Percentiles rank a stretch among this genome's conserved stretches.
Conservation (phyloP, 805 yeast genomes). For the Candida ortonii region DNA sequence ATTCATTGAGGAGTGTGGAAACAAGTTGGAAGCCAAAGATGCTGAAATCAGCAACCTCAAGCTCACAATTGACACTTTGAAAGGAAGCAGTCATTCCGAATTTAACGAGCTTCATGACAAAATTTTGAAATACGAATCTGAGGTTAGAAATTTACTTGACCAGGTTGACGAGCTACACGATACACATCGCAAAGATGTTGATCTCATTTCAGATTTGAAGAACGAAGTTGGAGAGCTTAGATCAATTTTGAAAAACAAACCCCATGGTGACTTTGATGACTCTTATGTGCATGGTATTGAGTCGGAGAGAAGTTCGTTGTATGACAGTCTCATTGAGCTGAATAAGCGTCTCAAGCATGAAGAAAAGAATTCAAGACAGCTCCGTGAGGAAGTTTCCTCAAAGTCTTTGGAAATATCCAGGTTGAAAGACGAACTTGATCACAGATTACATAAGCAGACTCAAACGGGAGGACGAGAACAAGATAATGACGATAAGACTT, state of each 20-base stretch:
- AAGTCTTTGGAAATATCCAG: conserved; percentile 7
- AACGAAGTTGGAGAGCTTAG: conserved; percentile 8
- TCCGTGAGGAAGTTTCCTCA: conserved; percentile 19
- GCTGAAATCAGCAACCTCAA: conserved; percentile 14
- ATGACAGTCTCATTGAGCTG: conserved; percentile 18
- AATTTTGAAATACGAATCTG: neutral
- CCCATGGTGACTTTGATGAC: conserved; percentile 15
- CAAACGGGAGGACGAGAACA: conserved; percentile 22
- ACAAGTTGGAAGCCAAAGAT: conserved; percentile 21
- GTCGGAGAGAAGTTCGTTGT: conserved; percentile 21
- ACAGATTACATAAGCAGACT: conserved; percentile 9
- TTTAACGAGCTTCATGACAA: neutral
- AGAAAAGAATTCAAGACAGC: conserved; percentile 11
- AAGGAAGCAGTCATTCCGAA: conserved; percentile 23
- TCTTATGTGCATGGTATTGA: conserved; percentile 32
- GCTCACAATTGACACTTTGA: conserved; percentile 24
- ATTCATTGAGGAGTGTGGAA: conserved; percentile 25
- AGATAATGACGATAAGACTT: conserved; percentile 17
- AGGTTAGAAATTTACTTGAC: conserved; percentile 3
- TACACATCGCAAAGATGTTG: conserved; percentile 7
- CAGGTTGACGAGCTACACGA: conserved; percentile 9
- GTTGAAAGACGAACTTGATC: conserved; percentile 1
- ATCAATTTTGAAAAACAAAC: conserved; percentile 1
- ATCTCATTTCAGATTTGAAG: conserved; percentile 7
- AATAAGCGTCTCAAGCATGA: conserved; percentile 14